Conservation (phyloP, 2,329 filamentous ascomycete species). For the Emmonsia crescens region DNA sequence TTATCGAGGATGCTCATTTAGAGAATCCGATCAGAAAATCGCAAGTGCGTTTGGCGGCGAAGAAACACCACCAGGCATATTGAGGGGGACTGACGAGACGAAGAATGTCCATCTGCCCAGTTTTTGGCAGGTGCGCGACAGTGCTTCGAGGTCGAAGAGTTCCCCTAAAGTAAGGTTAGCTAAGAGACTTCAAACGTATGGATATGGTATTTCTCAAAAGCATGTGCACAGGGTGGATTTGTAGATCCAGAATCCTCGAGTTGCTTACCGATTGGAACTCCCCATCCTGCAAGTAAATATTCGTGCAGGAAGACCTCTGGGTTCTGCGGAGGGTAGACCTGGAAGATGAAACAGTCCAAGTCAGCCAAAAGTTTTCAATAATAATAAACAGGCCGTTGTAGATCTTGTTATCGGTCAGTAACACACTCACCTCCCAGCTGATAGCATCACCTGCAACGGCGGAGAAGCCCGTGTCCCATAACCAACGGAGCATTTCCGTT, state of each 20-base stretch:
- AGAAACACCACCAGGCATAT: conserved; percentile 39
- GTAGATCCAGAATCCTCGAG: too few species aligned
- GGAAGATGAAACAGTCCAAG: background rate
- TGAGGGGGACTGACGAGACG: conserved; percentile 39
- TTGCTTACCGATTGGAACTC: conserved; percentile 37
- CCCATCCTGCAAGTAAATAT: conserved; percentile 42
- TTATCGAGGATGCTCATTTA: background rate
- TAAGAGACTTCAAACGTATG: conserved; percentile 2
- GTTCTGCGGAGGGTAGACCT: conserved; percentile 34
- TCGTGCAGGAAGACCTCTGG: conserved; percentile 35
- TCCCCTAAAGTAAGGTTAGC: conserved; percentile 25
- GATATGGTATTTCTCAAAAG: background rate
- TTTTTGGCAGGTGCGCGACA: conserved; percentile 27
- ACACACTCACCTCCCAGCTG: conserved; percentile 39
- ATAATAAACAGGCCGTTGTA: background rate
- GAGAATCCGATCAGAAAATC: conserved; percentile 28
- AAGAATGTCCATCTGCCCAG: conserved; percentile 41
- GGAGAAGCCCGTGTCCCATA: conserved; percentile 49
- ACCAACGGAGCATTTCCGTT: conserved; percentile 43
- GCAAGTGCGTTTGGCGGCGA: conserved; percentile 38
- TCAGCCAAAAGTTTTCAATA: background rate
- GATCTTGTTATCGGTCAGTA: conserved; percentile 8
- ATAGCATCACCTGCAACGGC: conserved; percentile 50
- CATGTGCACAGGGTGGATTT: background rate
- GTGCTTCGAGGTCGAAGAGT: conserved; percentile 37